Base-by-base conservation (phyloP, 148 eudicot species). In the Cornus florida region DNA sequence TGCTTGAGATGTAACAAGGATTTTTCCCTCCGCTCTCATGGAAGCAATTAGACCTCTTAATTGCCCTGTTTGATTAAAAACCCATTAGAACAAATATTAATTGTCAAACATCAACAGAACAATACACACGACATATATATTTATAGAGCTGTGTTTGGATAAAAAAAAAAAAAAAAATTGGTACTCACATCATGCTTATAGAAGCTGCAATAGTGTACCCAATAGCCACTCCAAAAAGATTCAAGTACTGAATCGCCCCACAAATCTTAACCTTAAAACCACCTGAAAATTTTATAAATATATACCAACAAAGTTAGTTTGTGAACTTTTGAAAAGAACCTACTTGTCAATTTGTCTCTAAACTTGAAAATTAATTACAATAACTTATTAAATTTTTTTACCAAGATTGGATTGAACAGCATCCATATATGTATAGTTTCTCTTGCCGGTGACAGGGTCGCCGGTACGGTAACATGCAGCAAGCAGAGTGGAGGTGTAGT, bases 341-440 rank as follows among this genome's bases (percentile, higher is more conserved):
- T 48, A 69, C 72, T 35, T 33, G 10, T 19, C 46, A 5, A 16
- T 3, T 69, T 32, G 16, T 11, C 17, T 14, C 66, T 2, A 57
- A 57, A 14, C 3, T 56, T 39, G 14, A 38, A 64, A 59, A 35
- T 17, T 22, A 28, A 28, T 28, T 28, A 28, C 28, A 28, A 28
- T 28, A 28, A 28, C 28, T 28, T 28, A 28, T 28, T 28, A 28
- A 28, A 28, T 0, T 0, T 0, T 23, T 6, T 68, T 90, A 91
- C 97, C 97, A 23, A 93, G 89, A 75, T 86, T 91, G 31, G 93
- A 74, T 19, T 70, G 78, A 23, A 93, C 97, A 1, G 97, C 95
- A 22, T 93, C 95, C 97, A 93, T 93, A 88, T 91, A 93, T 9
- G 97, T 93, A 23, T 91, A 90, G 77, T 90, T 93, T 69, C 97